Evolutionary conservation across 208 protist species (phyloP).

Genomic region (Trypanosoma platydactyli): DNA sequence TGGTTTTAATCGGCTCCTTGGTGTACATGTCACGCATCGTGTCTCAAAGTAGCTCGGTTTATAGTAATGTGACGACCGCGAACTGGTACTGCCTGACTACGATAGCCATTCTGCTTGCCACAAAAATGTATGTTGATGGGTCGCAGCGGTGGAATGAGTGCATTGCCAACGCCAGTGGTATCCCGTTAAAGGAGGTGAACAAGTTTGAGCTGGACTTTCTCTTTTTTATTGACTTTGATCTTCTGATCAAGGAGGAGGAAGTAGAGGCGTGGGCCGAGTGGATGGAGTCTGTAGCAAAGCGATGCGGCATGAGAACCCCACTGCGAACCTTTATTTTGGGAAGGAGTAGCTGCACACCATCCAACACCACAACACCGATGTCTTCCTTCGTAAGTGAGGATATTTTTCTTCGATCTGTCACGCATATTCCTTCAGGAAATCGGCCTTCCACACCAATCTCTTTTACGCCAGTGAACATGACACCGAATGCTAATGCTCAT

Average conservation of each 20-base stretch:
- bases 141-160: slow-evolving; percentile 48
- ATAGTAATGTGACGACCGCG: slow-evolving; percentile 51
- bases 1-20: slow-evolving; percentile 79
- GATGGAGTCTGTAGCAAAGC: slow-evolving; percentile 70
- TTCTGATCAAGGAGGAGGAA: slow-evolving; percentile 72
- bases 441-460: slow-evolving; percentile 18
- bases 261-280: slow-evolving; percentile 72
- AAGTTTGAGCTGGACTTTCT: slow-evolving; percentile 82
- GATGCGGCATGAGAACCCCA: slow-evolving; percentile 46
- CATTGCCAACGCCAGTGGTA: slow-evolving; percentile 53
- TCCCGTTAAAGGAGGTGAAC: slow-evolving; percentile 64
- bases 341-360: slow-evolving; percentile 16
- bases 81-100: slow-evolving; percentile 85
- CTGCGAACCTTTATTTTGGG: slow-evolving; percentile 59
- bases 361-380: slow-evolving; percentile 17
- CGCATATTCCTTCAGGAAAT: slow-evolving; percentile 8
- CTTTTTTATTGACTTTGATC: slow-evolving; percentile 82
- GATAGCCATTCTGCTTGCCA: slow-evolving; percentile 65
- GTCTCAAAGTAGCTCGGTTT: slow-evolving; percentile 41
- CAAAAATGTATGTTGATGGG: slow-evolving; percentile 88
- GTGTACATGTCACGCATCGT: slow-evolving; percentile 77
- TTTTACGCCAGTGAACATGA: slow-evolving; percentile 23
- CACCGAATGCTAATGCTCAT: slow-evolving; percentile 1
- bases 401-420: slow-evolving; percentile 1
- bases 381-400: slow-evolving; percentile 28